Percentiles rank a stretch among this genome's conserved stretches.
Conservation (phyloP, 768 basidiomycete species). For the Rhodotorula kratochvilovae region DNA sequence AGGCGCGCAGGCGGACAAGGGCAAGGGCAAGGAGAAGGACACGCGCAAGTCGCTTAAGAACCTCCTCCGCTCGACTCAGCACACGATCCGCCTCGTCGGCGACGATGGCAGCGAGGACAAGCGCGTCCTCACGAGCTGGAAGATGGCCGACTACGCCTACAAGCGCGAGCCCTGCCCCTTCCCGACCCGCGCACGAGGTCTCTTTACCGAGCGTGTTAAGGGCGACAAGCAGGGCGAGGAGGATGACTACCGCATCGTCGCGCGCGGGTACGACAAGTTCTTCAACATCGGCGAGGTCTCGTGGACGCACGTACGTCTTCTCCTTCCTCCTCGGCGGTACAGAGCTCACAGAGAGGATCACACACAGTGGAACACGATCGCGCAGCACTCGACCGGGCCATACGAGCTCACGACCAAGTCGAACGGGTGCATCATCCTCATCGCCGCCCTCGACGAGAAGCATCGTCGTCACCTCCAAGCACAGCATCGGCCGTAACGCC, state of each 20-base stretch:
- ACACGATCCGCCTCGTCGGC: slow-evolving; percentile 11
- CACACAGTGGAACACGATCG: slow-evolving; percentile 41
- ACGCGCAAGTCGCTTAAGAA: slow-evolving; percentile 4
- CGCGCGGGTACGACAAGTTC: slow-evolving; percentile 95
- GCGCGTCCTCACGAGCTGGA: slow-evolving; percentile 69
- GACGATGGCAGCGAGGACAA: slow-evolving; percentile 2
- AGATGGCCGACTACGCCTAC: slow-evolving; percentile 96
- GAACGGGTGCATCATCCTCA: slow-evolving; percentile 95
- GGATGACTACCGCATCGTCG: slow-evolving; percentile 59
- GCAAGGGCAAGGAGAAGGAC: background rate
- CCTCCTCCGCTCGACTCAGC: slow-evolving; percentile 28
- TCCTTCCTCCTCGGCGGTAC: background rate
- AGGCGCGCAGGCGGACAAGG: too few relatives aligned
- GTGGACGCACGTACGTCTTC: slow-evolving; percentile 73
- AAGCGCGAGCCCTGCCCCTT: slow-evolving; percentile 83
- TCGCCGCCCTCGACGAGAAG: slow-evolving; percentile 66
- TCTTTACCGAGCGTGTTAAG: slow-evolving; percentile 59
- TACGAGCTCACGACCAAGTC: slow-evolving; percentile 88
- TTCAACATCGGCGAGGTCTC: slow-evolving; percentile 96
- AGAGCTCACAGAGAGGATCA: background rate
- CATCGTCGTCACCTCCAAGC: slow-evolving; percentile 87
- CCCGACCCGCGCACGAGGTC: slow-evolving; percentile 86
- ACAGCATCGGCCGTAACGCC: slow-evolving; percentile 62
- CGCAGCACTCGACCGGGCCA: slow-evolving; percentile 53
- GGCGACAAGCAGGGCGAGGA: slow-evolving; percentile 42